Conservation (phyloP, 306 rosid species). For the Prunus padus region DNA sequence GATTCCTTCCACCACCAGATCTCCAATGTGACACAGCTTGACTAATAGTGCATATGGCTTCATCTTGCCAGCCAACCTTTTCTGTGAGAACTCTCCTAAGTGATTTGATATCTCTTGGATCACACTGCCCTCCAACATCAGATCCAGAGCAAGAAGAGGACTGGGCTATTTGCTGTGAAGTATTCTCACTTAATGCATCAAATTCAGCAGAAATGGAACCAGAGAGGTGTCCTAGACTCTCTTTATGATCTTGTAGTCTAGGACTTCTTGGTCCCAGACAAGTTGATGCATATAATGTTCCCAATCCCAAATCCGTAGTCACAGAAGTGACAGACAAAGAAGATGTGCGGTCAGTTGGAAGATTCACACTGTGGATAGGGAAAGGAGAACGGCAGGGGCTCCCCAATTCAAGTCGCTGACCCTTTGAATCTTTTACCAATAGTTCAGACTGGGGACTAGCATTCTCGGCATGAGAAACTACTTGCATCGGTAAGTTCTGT, state of each 20-base stretch:
- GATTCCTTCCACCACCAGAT: slow-evolving; percentile 47
- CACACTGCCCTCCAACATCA: slow-evolving; percentile 39
- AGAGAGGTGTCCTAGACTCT: slow-evolving; percentile 37
- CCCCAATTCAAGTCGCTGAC: slow-evolving; percentile 30
- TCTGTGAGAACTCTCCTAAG: slow-evolving; percentile 46
- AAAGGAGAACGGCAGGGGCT: slow-evolving; percentile 32
- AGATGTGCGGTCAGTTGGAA: slow-evolving; percentile 32
- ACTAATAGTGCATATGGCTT: slow-evolving; percentile 60
- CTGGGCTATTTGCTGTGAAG: slow-evolving; percentile 34
- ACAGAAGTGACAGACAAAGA: slow-evolving; percentile 54
- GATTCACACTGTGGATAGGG: slow-evolving; percentile 25
- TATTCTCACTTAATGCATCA: slow-evolving; percentile 39
- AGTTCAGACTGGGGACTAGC: slow-evolving; percentile 26
- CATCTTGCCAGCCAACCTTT: slow-evolving; percentile 78
- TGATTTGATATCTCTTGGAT: slow-evolving; percentile 62
- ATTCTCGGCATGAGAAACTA: slow-evolving; percentile 32
- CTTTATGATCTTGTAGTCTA: slow-evolving; percentile 39
- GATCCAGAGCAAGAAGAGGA: slow-evolving; percentile 48
- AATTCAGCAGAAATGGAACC: slow-evolving; percentile 55
- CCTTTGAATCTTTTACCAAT: slow-evolving; percentile 30
- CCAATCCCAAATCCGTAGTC: slow-evolving; percentile 92
- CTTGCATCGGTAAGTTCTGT: slow-evolving; percentile 34
- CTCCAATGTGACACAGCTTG: slow-evolving; percentile 46
- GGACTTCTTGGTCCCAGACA: slow-evolving; percentile 45
- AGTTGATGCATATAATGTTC: slow-evolving; percentile 59